phyloP scores from a whole-genome alignment of 768 basidiomycete genomes.

The Podaxis sp. region DNA sequence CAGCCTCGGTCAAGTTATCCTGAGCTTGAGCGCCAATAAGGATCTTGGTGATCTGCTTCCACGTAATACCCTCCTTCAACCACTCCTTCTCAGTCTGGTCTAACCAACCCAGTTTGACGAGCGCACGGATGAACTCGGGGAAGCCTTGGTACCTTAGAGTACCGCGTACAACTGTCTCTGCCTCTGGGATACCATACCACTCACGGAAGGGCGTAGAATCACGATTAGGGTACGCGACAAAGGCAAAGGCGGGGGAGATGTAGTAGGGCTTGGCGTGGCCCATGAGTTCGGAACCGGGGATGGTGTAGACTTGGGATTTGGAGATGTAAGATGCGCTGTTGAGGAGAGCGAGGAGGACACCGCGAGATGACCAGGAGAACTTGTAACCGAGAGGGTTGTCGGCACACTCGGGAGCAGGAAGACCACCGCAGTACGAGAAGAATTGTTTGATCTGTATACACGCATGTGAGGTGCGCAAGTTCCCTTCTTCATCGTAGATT shows the following conservation, averaged over 20 bases:
- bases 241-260: constrained; percentile 92
- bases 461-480: background rate
- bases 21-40: constrained; percentile 64
- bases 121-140: constrained; percentile 87
- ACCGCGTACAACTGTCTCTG: constrained; percentile 87
- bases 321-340: constrained; percentile 84
- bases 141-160: constrained; percentile 95
- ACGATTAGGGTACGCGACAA: constrained; percentile 96
- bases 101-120: constrained; percentile 87
- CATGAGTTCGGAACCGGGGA: constrained; percentile 87
- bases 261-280: constrained; percentile 86
- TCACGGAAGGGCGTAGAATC: constrained; percentile 89
- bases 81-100: constrained; percentile 73
- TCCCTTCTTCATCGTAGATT: background rate
- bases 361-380: constrained; percentile 97
- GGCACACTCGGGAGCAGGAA: constrained; percentile 87
- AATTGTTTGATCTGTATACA: constrained; percentile 74
- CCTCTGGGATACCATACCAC: constrained; percentile 91
- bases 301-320: constrained; percentile 55
- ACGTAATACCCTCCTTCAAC: constrained; percentile 70
- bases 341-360: constrained; percentile 90
- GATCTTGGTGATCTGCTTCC: constrained; percentile 80
- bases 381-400: constrained; percentile 98
- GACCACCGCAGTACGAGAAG: constrained; percentile 93
- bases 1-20: constrained; percentile 37